These are phyloP conservation scores for Cladophialophora yegresii DNA, from an alignment of 2,329 filamentous ascomycete species.

Conservation along the genomic window DNA sequence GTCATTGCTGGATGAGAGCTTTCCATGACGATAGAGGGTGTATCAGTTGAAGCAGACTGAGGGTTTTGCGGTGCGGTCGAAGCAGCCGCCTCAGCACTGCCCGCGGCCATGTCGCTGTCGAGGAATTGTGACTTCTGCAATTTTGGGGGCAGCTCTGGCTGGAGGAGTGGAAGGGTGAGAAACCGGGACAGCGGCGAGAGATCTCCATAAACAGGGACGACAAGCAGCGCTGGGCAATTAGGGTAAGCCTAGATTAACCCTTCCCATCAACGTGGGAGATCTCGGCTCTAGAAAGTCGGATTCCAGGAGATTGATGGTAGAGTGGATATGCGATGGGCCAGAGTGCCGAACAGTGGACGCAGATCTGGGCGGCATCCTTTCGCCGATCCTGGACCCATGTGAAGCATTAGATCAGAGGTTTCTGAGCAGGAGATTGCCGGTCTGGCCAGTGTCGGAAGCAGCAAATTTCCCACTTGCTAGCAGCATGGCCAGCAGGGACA, in stretches of 20 bases:
- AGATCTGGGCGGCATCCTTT: not conserved
- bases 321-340: not conserved
- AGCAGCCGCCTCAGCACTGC: not conserved
- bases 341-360: not conserved
- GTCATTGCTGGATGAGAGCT: constrained; percentile 2
- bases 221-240: not conserved
- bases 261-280: not conserved
- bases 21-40: constrained; percentile 11
- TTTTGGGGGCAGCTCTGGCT: not conserved
- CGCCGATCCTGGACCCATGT: not conserved
- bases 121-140: not conserved
- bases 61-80: not conserved
- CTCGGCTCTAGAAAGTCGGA: not conserved
- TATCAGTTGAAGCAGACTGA: not conserved
- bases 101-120: not conserved
- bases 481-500: not conserved
- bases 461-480: not conserved
- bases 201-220: not conserved
- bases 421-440: not conserved
- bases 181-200: not conserved
- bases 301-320: not conserved
- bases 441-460: not conserved
- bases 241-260: not conserved
- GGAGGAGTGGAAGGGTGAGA: not conserved
- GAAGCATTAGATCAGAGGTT: not conserved